Evolutionary conservation across 176 grass and related monocot genomes (phyloP).

Genomic region (Carex littledalei): DNA sequence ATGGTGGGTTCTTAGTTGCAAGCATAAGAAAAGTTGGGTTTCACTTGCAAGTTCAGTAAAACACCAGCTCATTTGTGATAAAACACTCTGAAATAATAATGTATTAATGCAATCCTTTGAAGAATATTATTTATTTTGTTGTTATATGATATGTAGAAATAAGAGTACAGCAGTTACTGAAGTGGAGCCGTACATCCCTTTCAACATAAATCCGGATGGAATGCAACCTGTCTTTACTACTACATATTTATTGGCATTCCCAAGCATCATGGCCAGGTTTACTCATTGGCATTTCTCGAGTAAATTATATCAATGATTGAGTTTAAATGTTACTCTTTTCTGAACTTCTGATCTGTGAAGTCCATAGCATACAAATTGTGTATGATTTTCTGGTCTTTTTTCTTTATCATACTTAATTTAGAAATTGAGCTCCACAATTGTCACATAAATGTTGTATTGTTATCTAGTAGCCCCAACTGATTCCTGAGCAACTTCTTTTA

Average conservation of each 20-base stretch:
- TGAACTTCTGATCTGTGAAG: background rate
- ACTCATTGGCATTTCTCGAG: background rate
- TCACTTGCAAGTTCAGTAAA: background rate
- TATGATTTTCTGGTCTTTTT: background rate
- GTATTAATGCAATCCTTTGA: background rate
- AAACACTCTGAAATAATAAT: background rate
- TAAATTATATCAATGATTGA: background rate
- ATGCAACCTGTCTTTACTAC: slow-evolving; percentile 95
- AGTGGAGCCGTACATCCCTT: slow-evolving; percentile 95
- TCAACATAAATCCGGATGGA: slow-evolving; percentile 95
- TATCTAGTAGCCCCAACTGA: background rate
- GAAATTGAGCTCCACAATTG: background rate
- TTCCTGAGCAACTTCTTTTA: background rate
- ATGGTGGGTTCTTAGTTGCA: background rate
- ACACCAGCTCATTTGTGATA: background rate
- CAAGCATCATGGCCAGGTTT: slow-evolving; percentile 89
- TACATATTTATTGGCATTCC: slow-evolving; percentile 83
- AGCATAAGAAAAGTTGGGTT: background rate
- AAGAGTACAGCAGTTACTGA: slow-evolving; percentile 64
- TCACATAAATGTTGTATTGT: background rate
- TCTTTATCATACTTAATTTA: background rate
- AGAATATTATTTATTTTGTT: slow-evolving; percentile 5
- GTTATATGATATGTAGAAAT: slow-evolving; percentile 42
- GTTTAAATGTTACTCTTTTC: background rate
- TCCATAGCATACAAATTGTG: background rate